Evolutionary conservation across 139 green algal genomes (phyloP).

Genomic region (Ettlia oleoabundans): DNA sequence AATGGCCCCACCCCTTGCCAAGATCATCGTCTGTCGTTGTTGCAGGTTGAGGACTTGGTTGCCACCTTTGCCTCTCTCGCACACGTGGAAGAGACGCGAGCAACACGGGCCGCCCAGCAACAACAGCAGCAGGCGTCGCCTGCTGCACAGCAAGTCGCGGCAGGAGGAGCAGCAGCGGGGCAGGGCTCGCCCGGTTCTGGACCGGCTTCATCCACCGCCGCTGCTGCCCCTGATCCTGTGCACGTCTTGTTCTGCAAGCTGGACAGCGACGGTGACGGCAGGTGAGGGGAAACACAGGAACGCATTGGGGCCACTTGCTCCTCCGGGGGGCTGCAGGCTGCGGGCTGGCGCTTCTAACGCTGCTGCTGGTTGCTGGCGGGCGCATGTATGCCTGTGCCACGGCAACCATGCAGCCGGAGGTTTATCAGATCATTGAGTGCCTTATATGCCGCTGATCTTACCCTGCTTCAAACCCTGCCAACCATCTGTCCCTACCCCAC

Average conservation of each 20-base stretch:
- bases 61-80: constrained; percentile 19
- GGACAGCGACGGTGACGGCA: constrained; percentile 14
- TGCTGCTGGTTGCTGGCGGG: too few species aligned
- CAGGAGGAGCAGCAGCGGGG: not conserved
- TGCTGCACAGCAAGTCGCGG: not conserved
- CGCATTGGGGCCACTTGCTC: too few species aligned
- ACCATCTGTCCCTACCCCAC: not conserved
- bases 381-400: too few species aligned
- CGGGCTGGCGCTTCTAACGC: too few species aligned
- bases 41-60: constrained; percentile 22
- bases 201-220: not conserved
- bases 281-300: too few species aligned
- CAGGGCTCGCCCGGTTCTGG: not conserved
- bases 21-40: too few species aligned
- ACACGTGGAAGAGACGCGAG: constrained; percentile 1
- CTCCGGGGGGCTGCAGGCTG: too few species aligned
- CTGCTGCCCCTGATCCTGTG: too few species aligned
- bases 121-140: not conserved
- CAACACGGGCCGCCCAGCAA: not conserved
- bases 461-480: not conserved
- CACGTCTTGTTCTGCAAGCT: not conserved
- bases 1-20: not conserved
- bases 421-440: too few species aligned
- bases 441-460: not conserved
- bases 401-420: too few species aligned